Base-by-base conservation (phyloP, 768 basidiomycete species). In the Leucocoprinus leucothites region DNA sequence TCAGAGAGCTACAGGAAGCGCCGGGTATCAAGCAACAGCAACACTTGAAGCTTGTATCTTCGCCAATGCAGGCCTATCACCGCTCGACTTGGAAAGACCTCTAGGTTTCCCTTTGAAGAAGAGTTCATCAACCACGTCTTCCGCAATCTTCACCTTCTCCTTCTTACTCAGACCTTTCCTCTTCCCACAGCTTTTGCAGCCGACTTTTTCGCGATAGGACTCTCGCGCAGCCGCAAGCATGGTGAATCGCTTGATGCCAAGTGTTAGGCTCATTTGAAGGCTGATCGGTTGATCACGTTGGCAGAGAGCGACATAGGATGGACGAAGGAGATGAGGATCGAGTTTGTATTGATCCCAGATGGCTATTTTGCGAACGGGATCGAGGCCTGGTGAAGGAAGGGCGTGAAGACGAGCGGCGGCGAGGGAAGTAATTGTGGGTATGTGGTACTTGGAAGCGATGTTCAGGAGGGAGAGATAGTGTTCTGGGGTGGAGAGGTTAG, bases 271-370 rank as follows among this genome's bases (percentile, higher is more conserved):
- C 65, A 73, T 68, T 3, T 63, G 58, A 44, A 73, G 56, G 8
- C 69, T 71, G 41, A 71, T 64, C 7, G 68, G 69, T 51, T 71
- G 67, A 1, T 59, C 60, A 9, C 67, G 66, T 53, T 69, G 65
- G 50, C 67, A 69, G 9, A 70, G 58, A 19, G 59, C 58, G 28
- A 65, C 63, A 38, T 69, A 70, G 7, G 69, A 62, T 9, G 69
- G 59, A n/a, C 63, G 57, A 46, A 70, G 56, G 7, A 66, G 61
- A 38, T 64, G 56, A 31, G 67, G 58, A 43, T 73, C 66, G 34
- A 71, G 67, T 45, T 66, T 65, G 49, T 69, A 73, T 60, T 68
- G 64, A 13, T 71, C 66, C 70, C 70, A 71, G 9, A 73, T 69
- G 6, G 67, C 65, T 21, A 71, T 69, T 47, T 69, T 69, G 41